phyloP scores from a whole-genome alignment of 371 early-diverging fungal genomes.

The Mucor irregularis region DNA sequence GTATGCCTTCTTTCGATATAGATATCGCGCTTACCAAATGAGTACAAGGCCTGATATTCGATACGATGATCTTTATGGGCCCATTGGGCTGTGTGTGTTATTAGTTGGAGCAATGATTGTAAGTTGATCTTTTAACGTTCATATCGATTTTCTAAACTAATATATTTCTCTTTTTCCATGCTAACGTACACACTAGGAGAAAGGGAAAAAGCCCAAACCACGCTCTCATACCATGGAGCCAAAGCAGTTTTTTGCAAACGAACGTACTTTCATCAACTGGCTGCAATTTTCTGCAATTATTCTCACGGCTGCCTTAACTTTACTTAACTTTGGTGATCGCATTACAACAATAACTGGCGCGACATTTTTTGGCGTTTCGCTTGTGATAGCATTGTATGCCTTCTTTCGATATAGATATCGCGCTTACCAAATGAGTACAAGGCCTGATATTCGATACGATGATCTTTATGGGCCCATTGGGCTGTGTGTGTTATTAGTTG shows the following conservation, averaged over 20 bases:
- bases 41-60: conserved; percentile 26
- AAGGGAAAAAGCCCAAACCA: conserved; percentile 22
- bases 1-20: conserved; percentile 34
- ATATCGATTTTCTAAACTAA: too few species aligned
- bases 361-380: conserved; percentile 32
- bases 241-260: conserved; percentile 88
- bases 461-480: conserved; percentile 42
- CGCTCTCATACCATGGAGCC: conserved; percentile 27
- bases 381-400: conserved; percentile 34
- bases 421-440: conserved; percentile 35
- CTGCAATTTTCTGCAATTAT: conserved; percentile 72
- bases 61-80: conserved; percentile 43
- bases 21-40: conserved; percentile 41
- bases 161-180: neutral
- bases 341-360: conserved; percentile 34
- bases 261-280: conserved; percentile 90
- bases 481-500: conserved; percentile 29
- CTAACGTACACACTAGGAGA: too few species aligned
- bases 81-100: conserved; percentile 32
- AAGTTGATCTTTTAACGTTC: neutral
- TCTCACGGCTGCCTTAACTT: conserved; percentile 66
- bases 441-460: conserved; percentile 34
- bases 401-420: conserved; percentile 33
- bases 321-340: conserved; percentile 73
- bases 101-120: conserved; percentile 29